Evolutionary conservation across 2,329 filamentous ascomycete species (phyloP).

Genomic region (Clonostachys sp.): DNA sequence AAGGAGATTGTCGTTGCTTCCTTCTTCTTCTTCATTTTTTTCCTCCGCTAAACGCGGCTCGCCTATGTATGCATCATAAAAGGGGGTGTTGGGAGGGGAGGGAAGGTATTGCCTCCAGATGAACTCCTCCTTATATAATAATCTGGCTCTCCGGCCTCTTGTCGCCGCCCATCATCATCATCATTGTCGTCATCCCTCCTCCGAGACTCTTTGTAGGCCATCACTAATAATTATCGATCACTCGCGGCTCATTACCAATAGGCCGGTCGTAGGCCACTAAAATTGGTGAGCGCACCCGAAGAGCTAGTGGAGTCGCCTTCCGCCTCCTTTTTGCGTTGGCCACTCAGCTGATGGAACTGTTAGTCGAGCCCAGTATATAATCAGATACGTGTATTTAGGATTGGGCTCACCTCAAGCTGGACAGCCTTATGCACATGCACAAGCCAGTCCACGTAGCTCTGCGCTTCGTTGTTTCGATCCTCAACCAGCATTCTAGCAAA

Average conservation of each 20-base stretch:
- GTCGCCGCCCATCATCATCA: no score
- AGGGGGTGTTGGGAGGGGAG: no score
- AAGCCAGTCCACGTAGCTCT: constrained; percentile 98
- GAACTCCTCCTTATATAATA: not conserved
- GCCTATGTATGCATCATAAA: no score
- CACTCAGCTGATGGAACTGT: constrained; percentile 45
- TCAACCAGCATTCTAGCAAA: constrained; percentile 89
- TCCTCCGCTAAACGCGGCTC: no score
- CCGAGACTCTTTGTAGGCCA: no score
- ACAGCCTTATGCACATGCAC: constrained; percentile 93
- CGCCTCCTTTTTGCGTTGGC: constrained; percentile 68
- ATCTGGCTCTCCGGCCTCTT: not conserved
- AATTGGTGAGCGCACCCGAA: constrained; percentile 44
- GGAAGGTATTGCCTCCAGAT: constrained; percentile 4
- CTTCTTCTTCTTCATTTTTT: no score
- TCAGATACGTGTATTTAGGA: no score
- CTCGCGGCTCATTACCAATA: constrained; percentile 45
- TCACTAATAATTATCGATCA: no score
- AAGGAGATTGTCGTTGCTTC: no score
- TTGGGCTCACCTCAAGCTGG: constrained; percentile 69
- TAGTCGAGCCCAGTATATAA: not conserved
- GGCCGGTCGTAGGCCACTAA: constrained; percentile 53
- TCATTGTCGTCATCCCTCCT: no score
- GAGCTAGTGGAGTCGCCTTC: constrained; percentile 28
- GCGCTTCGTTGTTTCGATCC: constrained; percentile 95